Conservation (phyloP, 2,329 filamentous ascomycete genomes). For the Botryotinia calthae region DNA sequence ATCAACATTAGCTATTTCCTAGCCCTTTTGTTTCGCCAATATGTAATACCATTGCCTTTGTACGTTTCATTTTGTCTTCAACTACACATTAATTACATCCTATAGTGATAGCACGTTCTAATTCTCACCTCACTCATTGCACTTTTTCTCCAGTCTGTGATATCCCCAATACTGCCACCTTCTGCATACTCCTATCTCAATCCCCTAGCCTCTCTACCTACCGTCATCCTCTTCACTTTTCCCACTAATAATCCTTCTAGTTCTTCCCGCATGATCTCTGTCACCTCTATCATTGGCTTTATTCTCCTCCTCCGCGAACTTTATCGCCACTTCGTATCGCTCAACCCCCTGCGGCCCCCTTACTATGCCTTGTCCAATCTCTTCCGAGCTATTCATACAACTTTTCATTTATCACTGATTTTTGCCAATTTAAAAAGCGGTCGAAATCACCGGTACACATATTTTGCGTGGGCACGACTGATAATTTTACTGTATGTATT, state of each 20-base stretch:
- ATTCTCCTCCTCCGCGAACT: not conserved
- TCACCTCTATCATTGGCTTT: not conserved
- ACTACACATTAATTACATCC: not conserved
- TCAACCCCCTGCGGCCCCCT: not conserved
- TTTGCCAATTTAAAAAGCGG: no score
- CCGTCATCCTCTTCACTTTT: not conserved
- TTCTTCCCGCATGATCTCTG: not conserved
- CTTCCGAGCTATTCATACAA: not conserved
- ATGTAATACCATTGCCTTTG: not conserved
- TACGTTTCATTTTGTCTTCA: not conserved
- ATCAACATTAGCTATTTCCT: not conserved
- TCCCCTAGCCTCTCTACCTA: not conserved
- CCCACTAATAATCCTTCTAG: not conserved
- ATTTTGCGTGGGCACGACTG: not conserved
- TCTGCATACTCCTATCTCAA: not conserved
- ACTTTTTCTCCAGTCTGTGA: not conserved
- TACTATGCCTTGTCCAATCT: constrained; percentile 1
- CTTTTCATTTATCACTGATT: not conserved
- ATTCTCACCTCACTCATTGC: not conserved
- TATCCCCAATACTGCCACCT: not conserved
- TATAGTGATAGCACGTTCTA: not conserved
- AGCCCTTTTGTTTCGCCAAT: not conserved
- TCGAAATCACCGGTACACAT: not conserved
- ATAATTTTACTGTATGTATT: not conserved
- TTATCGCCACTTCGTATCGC: not conserved